Conservation (phyloP, 2,329 filamentous ascomycete species). For the Fusarium sp. region DNA sequence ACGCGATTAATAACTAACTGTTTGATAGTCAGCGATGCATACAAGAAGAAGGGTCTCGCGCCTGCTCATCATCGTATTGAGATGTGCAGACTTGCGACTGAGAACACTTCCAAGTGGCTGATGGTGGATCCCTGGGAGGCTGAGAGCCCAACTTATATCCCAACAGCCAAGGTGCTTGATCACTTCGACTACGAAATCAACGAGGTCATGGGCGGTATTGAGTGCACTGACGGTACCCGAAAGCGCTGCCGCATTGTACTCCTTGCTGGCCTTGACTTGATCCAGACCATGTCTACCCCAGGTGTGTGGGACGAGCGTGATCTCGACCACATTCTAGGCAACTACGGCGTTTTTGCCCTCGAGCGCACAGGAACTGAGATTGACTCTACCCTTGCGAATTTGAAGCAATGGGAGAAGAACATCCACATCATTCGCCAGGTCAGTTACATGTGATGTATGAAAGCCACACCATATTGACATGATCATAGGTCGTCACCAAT, state of each 20-base stretch:
- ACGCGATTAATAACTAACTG: constrained; percentile 2
- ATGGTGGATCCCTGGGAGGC: constrained; percentile 93
- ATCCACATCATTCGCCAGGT: constrained; percentile 81
- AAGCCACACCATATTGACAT: constrained; percentile 18
- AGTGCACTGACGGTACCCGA: constrained; percentile 73
- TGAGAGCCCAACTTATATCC: constrained; percentile 82
- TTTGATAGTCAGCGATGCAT: constrained; percentile 49
- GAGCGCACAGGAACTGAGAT: constrained; percentile 90
- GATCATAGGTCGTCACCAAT: constrained; percentile 75
- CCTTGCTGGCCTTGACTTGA: constrained; percentile 81
- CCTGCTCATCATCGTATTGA: constrained; percentile 57
- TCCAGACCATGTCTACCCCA: constrained; percentile 78
- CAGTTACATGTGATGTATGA: neutral
- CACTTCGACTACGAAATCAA: constrained; percentile 95
- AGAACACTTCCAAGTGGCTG: constrained; percentile 77
- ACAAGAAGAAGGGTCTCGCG: constrained; percentile 55
- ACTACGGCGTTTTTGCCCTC: constrained; percentile 87
- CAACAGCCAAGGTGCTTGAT: constrained; percentile 88
- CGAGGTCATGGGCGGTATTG: constrained; percentile 77
- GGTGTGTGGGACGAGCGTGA: constrained; percentile 87
- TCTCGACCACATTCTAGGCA: constrained; percentile 86
- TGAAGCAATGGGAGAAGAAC: constrained; percentile 86
- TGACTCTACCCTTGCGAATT: constrained; percentile 83
- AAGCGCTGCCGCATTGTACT: constrained; percentile 80
- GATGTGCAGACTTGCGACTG: constrained; percentile 88